Evolutionary conservation across 176 grass and related monocot species (phyloP), one percentile per base, ranked within the genome.

Genomic region (Bromus sterilis): DNA sequence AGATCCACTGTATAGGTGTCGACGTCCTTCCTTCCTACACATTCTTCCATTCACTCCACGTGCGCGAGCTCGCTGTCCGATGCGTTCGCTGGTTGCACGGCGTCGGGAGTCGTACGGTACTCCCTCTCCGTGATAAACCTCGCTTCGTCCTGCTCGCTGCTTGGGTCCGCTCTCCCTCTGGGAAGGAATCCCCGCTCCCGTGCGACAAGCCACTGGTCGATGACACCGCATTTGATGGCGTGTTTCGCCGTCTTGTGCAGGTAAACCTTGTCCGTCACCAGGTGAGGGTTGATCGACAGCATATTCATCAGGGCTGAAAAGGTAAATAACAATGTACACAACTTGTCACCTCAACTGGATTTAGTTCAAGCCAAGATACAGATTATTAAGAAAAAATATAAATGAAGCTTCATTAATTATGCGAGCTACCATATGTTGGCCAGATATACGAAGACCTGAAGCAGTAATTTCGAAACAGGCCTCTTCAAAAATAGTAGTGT

Each of bases 301-400:
- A 91, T 94, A 56, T 80, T 94, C 84, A 94, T 90, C 12, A 97
- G 83, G 29, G 91, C 94, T 97, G 89, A 61, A 87, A 80, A 83
- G n/a, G 5, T 0, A 55, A 63, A 33, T 11, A 80, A 56, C 44
- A 83, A 76, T 13, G 80, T 3, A 11, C 26, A 68, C 3, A 69
- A 53, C 46, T 82, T 82, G 55, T 66, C 56, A 78, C 25, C 35
- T 11, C 11, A 56, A 6, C 9, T 64, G 39, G 53, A 79, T 87
- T 64, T 63, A 78, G 36, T 15, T 74, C 65, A 33, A 12, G 40
- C 35, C 11, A 48, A 46, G 48, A 26, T 56, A 14, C 12, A 37
- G 14, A 28, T 13, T 86, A 73, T 56, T 60, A 70, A 11, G 23
- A 61, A 46, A 43, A 64, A 9, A 74, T 33, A 71, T n/a, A 58